Base-by-base conservation (phyloP, 495 filamentous ascomycete species). In the Clohesyomyces aquaticus region DNA sequence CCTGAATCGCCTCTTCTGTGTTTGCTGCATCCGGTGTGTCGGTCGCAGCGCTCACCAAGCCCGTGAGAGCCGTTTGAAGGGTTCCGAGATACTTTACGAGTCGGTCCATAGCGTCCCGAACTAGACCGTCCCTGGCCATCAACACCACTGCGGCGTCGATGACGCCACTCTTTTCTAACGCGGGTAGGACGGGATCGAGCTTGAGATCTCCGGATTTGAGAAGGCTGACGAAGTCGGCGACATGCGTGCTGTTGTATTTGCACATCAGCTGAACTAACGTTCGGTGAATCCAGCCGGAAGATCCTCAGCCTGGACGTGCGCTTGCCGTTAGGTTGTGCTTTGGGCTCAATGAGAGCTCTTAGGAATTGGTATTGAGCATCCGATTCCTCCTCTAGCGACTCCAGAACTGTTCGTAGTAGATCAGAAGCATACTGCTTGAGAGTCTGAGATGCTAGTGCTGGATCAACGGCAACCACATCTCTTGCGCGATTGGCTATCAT, bases 71-170 rank as follows among this genome's bases (percentile, higher is more conserved):
- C 4, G 87, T 86, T 70, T 96, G 88, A 0, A 98, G 80, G 0
- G 86, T 92, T 19, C 78, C 78, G 21, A 98, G 72, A 73, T 98
- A 91, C 47, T 80, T 80, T 10, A 93, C 81, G 11, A 98, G 84
- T 41, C 94, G 86, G 59, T 86, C 82, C 85, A 98, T 93, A 9
- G 91, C 94, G 53, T 87, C 84, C 58, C 83, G 81, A 12, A 95
- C 82, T 72, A 94, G 87, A 14, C 94, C 95, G 69, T 97, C 94
- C 64, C 91, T 82, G 47, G 93, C 90, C 80, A 98, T 88, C 10
- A 98, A 80, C 19, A 96, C 84, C 23, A 98, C 90, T 1, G 91
- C 93, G 12, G 93, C 94, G 78, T 98, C 95, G 42, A 98, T 85
- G 16, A 91, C 91, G 1, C 92, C 94, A 58, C 86, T 90, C 52